Base-by-base conservation (phyloP, 139 green algal genomes). In the Volvox africanus region DNA sequence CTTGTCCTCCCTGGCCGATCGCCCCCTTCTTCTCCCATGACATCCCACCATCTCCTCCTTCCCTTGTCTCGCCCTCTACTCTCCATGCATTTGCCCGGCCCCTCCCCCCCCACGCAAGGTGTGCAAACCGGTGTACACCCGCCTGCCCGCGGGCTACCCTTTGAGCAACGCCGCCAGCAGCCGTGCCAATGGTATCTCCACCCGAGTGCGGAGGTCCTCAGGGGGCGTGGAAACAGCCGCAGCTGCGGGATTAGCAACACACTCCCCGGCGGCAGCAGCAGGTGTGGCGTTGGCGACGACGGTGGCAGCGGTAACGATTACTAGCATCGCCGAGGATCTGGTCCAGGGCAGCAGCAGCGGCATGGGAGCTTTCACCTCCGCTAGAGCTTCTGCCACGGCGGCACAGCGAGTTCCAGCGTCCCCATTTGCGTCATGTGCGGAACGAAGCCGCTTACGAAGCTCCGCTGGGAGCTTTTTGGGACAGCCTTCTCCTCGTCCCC, bases 121-220 rank as follows among this genome's bases (percentile, higher is more conserved):
- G 13, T 88, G 82, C 32, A 32, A 32, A 65, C 82, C 82, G 1
- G 82, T 88, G 30, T 35, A 61, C 61, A 78, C 82, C 11, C 62
- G 36, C 62, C 62, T 88, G 62, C 82, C 82, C 24, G 82, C 61
- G 24, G 82, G 82, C 14, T 88, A 73, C 82, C 82, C 82, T 65
- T 88, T 88, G 61, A 61, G 61, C n/a, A 61, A 76, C 61, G 3
- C 61, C 55, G 61, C 61, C 55, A 61, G 61, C 82, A 33, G 82
- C 80, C 80, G 55, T 26, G 28, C 55, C 11, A 11, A 11, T n/a
- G 16, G 50, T 12, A 44, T 86, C 12, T 44, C 80, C 26, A 22
- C 80, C 71, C 71, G 71, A n/a, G 71, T 30, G 20, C 71, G 21
- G 71, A 20, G 76, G 32, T 82, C 76, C 1, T 61, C 33, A 19